These are phyloP conservation scores for Fusarium anguioides DNA, from an alignment of 2,329 filamentous ascomycete species.

Conservation along the genomic window DNA sequence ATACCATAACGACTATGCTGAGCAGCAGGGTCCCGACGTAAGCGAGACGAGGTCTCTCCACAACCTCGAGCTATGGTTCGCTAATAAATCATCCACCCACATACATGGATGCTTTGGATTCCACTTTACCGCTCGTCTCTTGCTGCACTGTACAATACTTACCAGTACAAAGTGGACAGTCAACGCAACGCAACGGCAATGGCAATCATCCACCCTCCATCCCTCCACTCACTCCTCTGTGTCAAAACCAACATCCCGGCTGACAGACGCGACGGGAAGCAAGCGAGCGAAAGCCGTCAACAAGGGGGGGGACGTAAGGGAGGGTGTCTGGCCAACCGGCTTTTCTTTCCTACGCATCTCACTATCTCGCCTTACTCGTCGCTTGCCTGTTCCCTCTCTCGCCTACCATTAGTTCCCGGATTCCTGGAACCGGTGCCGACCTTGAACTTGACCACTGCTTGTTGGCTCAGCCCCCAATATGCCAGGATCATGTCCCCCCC, in stretches of 20 bases:
- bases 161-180: constrained; percentile 15
- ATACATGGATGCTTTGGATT: no score
- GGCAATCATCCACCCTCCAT: constrained; percentile 16
- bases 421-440: constrained; percentile 35
- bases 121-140: constrained; percentile 13
- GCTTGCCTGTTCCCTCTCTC: constrained; percentile 24
- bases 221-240: not conserved
- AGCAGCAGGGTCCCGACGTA: constrained; percentile 26
- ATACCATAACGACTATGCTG: constrained; percentile 7
- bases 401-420: constrained; percentile 45
- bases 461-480: constrained; percentile 8
- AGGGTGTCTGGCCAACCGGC: constrained; percentile 34
- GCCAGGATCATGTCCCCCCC: not conserved
- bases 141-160: constrained; percentile 17
- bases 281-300: constrained; percentile 43
- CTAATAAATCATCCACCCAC: constrained; percentile 13
- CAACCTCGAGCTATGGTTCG: constrained; percentile 25
- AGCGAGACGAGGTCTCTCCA: constrained; percentile 35
- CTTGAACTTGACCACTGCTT: constrained; percentile 27
- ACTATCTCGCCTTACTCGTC: constrained; percentile 42
- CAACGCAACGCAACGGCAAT: constrained; percentile 12
- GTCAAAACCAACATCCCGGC: constrained; percentile 35
- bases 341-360: constrained; percentile 38
- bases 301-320: constrained; percentile 24
- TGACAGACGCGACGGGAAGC: constrained; percentile 43